Conservation (phyloP, 441 rosid species). For the Bocquillonia castaneifolia region DNA sequence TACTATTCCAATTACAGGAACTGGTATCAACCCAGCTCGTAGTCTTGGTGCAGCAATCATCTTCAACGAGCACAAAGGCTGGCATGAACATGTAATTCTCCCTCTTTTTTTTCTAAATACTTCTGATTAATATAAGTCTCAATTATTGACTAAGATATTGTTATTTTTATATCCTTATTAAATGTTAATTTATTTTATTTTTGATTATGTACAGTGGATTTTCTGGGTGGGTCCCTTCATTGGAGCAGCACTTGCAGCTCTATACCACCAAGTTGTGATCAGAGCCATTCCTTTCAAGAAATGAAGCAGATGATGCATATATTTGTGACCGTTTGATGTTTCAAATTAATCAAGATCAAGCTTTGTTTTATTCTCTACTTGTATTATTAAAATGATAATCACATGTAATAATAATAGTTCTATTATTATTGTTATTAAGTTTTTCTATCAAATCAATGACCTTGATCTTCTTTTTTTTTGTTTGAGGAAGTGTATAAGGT, state of each 20-base stretch:
- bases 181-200: too few relatives aligned
- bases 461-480: not conserved
- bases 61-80: too few relatives aligned
- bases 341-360: constrained; percentile 1
- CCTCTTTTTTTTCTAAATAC: too few relatives aligned
- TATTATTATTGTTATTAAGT: not conserved
- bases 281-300: constrained; percentile 85
- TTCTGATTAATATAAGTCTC: too few relatives aligned
- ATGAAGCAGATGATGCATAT: not conserved
- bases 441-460: not conserved
- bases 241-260: constrained; percentile 86
- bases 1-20: too few relatives aligned
- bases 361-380: constrained; percentile 4
- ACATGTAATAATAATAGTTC: constrained; percentile 11
- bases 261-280: constrained; percentile 77
- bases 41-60: too few relatives aligned
- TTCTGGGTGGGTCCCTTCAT: constrained; percentile 94
- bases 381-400: constrained; percentile 2
- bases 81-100: too few relatives aligned
- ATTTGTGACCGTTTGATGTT: constrained; percentile 2
- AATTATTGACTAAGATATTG: too few relatives aligned
- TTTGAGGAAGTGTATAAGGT: not conserved
- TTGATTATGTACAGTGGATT: too few relatives aligned
- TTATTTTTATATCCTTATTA: too few relatives aligned
- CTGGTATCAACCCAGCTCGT: too few relatives aligned